Evolutionary conservation across 768 basidiomycete genomes (phyloP).

Genomic region (Mrakia frigida): DNA sequence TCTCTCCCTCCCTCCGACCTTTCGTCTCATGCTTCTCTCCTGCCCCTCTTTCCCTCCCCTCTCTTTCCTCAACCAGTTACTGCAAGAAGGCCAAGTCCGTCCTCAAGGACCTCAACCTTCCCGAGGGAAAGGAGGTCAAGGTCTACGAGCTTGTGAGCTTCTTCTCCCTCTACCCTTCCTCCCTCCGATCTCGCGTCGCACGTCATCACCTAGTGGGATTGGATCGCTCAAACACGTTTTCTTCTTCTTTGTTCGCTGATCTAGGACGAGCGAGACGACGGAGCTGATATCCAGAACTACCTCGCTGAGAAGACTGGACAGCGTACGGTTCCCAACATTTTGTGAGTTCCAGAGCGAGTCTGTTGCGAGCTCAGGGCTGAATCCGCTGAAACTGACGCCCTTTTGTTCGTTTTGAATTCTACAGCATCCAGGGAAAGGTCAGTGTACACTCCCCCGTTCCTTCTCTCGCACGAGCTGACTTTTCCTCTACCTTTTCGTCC

Average conservation of each 20-base stretch:
- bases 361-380: not conserved
- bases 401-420: not conserved
- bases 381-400: not conserved
- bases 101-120: slow-evolving; percentile 41
- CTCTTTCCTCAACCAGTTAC: slow-evolving; percentile 37
- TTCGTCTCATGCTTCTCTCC: not conserved
- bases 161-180: not conserved
- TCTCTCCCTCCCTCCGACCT: not conserved
- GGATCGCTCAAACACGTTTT: not conserved
- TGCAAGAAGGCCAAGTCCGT: slow-evolving; percentile 53
- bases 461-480: not conserved
- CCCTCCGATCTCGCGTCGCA: not conserved
- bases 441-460: slow-evolving; percentile 41
- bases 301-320: slow-evolving; percentile 61
- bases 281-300: slow-evolving; percentile 61
- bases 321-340: not conserved
- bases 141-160: slow-evolving; percentile 36
- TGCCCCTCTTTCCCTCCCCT: slow-evolving; percentile 38
- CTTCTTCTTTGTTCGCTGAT: not conserved
- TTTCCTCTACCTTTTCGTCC: not conserved
- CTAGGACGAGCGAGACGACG: slow-evolving; percentile 49
- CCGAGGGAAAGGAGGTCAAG: slow-evolving; percentile 36
- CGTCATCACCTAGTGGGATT: not conserved
- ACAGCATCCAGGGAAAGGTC: slow-evolving; percentile 50
- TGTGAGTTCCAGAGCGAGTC: not conserved